A percentile compares a stretch with the other conserved stretches of the same genome.
phyloP scores from a whole-genome alignment of 208 protist species.

The Acanthamoeba culbertsoni region DNA sequence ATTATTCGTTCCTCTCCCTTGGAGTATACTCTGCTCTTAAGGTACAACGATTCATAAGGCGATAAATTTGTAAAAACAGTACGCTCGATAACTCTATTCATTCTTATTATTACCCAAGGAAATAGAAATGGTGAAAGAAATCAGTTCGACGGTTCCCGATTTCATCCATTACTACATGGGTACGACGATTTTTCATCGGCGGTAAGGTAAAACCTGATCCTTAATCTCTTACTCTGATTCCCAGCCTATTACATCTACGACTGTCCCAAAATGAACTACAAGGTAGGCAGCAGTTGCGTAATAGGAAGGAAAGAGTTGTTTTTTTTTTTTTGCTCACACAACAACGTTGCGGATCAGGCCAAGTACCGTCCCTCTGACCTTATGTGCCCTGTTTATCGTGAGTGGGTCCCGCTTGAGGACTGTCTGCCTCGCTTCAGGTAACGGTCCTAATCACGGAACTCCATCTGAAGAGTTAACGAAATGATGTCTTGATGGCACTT shows the following conservation, averaged over 20 bases:
- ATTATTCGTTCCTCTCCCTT: conserved; percentile 22
- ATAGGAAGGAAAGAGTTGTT: background rate
- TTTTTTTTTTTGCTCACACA: no score
- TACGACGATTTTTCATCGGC: background rate
- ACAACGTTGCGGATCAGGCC: no score
- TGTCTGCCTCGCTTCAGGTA: background rate
- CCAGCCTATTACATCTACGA: conserved; percentile 81
- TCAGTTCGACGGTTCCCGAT: background rate
- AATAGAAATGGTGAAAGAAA: conserved; percentile 49
- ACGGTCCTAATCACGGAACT: background rate
- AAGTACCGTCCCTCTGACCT: conserved; percentile 70
- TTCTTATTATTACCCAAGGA: background rate
- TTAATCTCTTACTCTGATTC: background rate
- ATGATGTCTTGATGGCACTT: background rate
- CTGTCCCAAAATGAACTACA: conserved; percentile 84
- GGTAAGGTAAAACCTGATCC: no score
- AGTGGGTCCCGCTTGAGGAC: conserved; percentile 64
- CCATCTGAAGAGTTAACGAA: background rate
- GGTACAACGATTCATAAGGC: no score
- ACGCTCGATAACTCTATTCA: background rate
- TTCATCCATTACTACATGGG: conserved; percentile 81
- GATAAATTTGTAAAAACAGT: no score
- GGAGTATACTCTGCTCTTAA: conserved; percentile 58
- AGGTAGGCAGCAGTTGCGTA: conserved; percentile 61
- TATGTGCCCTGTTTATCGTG: conserved; percentile 60